Evolutionary conservation across 108 stramenopile genomes (phyloP).

Genomic region (Asterionellopsis glacialis): DNA sequence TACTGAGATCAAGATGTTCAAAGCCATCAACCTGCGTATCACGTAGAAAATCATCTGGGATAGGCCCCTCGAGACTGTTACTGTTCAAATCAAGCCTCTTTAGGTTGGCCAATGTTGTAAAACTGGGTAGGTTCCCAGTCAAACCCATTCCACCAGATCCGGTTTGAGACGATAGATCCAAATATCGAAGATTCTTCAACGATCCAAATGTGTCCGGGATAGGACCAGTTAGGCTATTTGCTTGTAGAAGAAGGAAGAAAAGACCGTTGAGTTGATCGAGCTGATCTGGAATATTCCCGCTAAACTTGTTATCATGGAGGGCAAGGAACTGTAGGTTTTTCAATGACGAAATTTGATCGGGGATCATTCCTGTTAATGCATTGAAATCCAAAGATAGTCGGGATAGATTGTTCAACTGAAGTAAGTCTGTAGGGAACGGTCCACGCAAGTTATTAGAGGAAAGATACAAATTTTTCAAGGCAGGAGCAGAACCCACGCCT

Average conservation of each 20-base stretch:
- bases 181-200: background rate
- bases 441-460: conserved; percentile 46
- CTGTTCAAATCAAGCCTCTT: conserved; percentile 28
- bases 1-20: conserved; percentile 22
- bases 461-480: conserved; percentile 39
- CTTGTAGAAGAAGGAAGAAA: background rate
- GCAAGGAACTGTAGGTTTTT: conserved; percentile 2
- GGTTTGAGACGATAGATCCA: conserved; percentile 1
- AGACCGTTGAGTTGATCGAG: conserved; percentile 8
- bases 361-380: conserved; percentile 7
- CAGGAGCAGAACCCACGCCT: background rate
- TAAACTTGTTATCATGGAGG: conserved; percentile 13
- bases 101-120: conserved; percentile 19
- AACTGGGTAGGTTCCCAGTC: conserved; percentile 19
- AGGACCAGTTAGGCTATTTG: conserved; percentile 5
- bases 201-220: conserved; percentile 6
- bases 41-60: conserved; percentile 43
- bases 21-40: background rate
- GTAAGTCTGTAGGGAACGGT: conserved; percentile 6
- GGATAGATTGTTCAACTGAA: conserved; percentile 1
- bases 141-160: conserved; percentile 11
- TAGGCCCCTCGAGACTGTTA: conserved; percentile 39
- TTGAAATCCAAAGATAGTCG: conserved; percentile 9
- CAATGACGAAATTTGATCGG: background rate
- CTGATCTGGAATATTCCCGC: conserved; percentile 8